Evolutionary conservation across 2,329 filamentous ascomycete species (phyloP).

Genomic region (Clonostachys sp.): DNA sequence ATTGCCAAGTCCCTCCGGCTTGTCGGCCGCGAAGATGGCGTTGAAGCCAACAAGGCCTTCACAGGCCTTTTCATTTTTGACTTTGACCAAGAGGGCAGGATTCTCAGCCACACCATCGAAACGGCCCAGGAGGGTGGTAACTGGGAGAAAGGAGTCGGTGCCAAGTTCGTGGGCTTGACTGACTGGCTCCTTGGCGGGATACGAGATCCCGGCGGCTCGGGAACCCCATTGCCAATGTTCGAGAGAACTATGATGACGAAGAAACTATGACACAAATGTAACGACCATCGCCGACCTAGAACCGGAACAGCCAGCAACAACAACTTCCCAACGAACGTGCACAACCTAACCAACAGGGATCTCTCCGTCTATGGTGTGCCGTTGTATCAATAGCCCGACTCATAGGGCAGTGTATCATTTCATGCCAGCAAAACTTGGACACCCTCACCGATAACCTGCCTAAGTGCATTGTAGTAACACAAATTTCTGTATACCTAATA

Average conservation of each 20-base stretch:
- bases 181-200: conserved; percentile 91
- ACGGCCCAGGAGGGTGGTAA: conserved; percentile 79
- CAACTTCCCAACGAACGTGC: too few species aligned
- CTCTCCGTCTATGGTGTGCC: too few species aligned
- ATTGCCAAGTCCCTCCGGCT: conserved; percentile 34
- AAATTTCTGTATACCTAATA: background rate
- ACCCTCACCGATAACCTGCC: background rate
- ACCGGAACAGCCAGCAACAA: too few species aligned
- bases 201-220: conserved; percentile 19
- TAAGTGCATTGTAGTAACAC: background rate
- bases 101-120: conserved; percentile 89
- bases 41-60: conserved; percentile 69
- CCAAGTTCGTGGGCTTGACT: conserved; percentile 83
- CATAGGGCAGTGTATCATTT: too few species aligned
- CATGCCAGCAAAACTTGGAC: too few species aligned
- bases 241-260: conserved; percentile 11
- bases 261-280: too few species aligned
- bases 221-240: conserved; percentile 26
- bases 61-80: conserved; percentile 92
- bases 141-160: conserved; percentile 76
- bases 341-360: too few species aligned
- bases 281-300: too few species aligned
- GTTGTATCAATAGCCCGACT: too few species aligned
- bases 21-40: conserved; percentile 9
- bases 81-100: conserved; percentile 81